phyloP scores from a whole-genome alignment of 345 rosid species.

The Trapa incisa region DNA sequence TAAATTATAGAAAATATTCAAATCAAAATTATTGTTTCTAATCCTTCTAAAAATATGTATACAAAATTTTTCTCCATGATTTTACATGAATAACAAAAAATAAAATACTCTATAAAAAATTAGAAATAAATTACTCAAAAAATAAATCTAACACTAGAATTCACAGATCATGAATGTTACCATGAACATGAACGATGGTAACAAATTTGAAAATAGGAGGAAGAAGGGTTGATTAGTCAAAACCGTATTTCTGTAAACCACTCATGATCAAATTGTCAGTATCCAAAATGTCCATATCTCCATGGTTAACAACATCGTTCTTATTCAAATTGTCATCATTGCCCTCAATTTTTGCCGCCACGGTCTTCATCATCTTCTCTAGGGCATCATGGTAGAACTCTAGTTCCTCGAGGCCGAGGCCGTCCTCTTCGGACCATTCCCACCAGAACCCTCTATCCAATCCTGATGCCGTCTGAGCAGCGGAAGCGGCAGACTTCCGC shows the following conservation, averaged over 20 bases:
- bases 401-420: constrained; percentile 6
- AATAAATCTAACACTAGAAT: no score
- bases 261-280: not conserved
- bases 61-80: no score
- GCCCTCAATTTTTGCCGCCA: constrained; percentile 1
- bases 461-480: not conserved
- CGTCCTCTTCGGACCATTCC: constrained; percentile 4
- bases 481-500: not conserved
- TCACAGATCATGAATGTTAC: no score
- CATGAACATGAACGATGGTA: no score
- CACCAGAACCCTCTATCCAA: constrained; percentile 8
- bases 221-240: no score
- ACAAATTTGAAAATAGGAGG: no score
- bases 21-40: no score
- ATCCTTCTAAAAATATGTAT: no score
- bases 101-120: no score
- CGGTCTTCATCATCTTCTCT: constrained; percentile 7
- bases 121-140: no score
- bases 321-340: not conserved
- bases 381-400: constrained; percentile 9
- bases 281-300: not conserved
- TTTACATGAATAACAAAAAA: no score
- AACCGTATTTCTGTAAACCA: not conserved
- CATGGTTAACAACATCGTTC: not conserved
- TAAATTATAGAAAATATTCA: no score